Base-by-base conservation (phyloP, 345 rosid species). In the Citrus medica region DNA sequence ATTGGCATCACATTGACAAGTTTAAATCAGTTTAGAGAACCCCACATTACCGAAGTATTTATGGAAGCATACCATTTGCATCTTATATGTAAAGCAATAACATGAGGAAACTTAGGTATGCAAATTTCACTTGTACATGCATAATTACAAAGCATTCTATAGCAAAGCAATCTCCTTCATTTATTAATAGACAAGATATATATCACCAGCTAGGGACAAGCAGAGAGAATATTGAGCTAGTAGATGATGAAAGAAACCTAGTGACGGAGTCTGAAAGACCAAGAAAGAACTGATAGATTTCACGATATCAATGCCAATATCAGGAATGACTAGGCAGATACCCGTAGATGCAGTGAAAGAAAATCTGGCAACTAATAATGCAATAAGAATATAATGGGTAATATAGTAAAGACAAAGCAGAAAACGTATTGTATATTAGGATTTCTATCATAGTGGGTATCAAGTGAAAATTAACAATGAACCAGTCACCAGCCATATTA, bases 1-100 rank as follows among this genome's bases (percentile, higher is more conserved):
- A 40, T 58, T 75, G 32, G 68, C 81, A 76, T 9, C 46, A 71
- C 66, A 67, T 30, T 7, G 25, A 56, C 72, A 38, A n/a, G n/a
- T 6, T 32, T 51, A 32, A 65, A 48, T 76, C 48, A 33, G 69
- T 33, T 76, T n/a, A 42, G 59, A 62, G 32, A 17, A 10, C 63
- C 22, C 77, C 28, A 74, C 28, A n/a, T 42, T 46, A 63, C 40
- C 28, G 69, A 14, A 32, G 19, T 55, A 76, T 76, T 5, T 33
- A 33, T 35, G 53, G 51, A 75, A 67, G 65, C 73, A 53, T 2
- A 53, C 24, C 37, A 10, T 51, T 67, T 10, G 17, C 25, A 30
- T 14, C 33, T 32, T n/a, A 33, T n/a, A 76, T 66, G 70, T 61
- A 14, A 30, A 28, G 58, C 71, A 72, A 61, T 13, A 73, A 30